phyloP scores from a whole-genome alignment of 2,329 filamentous ascomycete genomes.

The Fusarium incarnatum region DNA sequence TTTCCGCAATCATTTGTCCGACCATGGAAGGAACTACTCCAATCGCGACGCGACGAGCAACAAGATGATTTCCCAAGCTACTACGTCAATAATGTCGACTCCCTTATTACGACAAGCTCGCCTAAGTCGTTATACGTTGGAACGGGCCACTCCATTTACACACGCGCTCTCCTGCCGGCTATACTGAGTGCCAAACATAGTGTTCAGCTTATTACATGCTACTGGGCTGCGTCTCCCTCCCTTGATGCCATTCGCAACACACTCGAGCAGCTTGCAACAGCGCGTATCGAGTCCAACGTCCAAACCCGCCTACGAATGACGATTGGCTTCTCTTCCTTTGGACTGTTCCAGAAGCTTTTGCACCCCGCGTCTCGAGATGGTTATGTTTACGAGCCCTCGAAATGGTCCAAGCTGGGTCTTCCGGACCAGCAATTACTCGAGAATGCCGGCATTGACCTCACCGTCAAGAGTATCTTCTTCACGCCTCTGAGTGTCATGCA shows the following conservation, averaged over 20 bases:
- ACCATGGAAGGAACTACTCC: slow-evolving; percentile 53
- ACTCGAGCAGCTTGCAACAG: slow-evolving; percentile 68
- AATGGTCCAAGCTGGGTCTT: slow-evolving; percentile 75
- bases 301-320: slow-evolving; percentile 66
- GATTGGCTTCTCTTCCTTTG: slow-evolving; percentile 81
- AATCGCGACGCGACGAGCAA: slow-evolving; percentile 50
- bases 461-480: slow-evolving; percentile 82
- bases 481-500: slow-evolving; percentile 88
- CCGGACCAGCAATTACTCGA: slow-evolving; percentile 64
- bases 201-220: slow-evolving; percentile 83
- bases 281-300: slow-evolving; percentile 44
- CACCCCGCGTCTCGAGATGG: slow-evolving; percentile 74
- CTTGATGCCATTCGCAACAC: slow-evolving; percentile 67
- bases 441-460: slow-evolving; percentile 71
- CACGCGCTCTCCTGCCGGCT: slow-evolving; percentile 67
- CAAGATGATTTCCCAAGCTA: slow-evolving; percentile 62
- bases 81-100: slow-evolving; percentile 56
- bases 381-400: slow-evolving; percentile 67
- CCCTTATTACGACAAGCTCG: slow-evolving; percentile 61
- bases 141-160: slow-evolving; percentile 68
- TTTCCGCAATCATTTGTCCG: slow-evolving; percentile 55
- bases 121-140: slow-evolving; percentile 65
- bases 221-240: slow-evolving; percentile 78
- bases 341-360: slow-evolving; percentile 78
- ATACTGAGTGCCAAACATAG: slow-evolving; percentile 71